Conservation (phyloP, 176 grass and related monocot genomes). For the sorghum (Sorghum bicolor) region DNA sequence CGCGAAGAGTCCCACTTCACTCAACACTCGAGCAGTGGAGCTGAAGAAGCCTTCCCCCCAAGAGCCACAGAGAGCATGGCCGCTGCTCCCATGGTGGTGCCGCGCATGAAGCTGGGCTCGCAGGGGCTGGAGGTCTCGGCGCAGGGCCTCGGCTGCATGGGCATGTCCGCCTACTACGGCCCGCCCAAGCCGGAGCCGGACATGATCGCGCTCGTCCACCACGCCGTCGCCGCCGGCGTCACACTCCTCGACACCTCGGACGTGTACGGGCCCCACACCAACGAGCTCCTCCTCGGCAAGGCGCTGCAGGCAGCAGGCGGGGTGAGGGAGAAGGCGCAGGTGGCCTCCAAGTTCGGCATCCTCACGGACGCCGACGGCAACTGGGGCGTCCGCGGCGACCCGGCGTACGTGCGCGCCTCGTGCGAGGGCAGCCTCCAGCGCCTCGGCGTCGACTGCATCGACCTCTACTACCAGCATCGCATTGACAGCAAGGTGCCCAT, state of each 20-base stretch:
- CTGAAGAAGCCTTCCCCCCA: neutral
- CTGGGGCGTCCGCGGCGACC: neutral
- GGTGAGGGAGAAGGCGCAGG: conserved; percentile 32
- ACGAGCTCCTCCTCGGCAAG: conserved; percentile 46
- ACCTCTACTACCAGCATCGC: neutral
- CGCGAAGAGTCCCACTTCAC: neutral
- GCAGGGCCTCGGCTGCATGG: conserved; percentile 41
- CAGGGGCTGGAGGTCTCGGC: conserved; percentile 45
- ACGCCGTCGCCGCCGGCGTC: conserved; percentile 33
- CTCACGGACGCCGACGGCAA: neutral
- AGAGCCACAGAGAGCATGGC: neutral
- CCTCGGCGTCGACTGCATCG: neutral
- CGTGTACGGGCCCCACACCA: conserved; percentile 32
- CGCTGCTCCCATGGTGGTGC: neutral
- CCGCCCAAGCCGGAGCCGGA: conserved; percentile 18
- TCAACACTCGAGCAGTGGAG: neutral
- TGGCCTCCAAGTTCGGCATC: conserved; percentile 50
- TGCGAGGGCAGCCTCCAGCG: neutral
- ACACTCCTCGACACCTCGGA: conserved; percentile 59
- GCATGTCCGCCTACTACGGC: conserved; percentile 34
- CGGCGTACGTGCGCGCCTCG: neutral
- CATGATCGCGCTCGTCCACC: conserved; percentile 38
- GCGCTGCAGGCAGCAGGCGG: conserved; percentile 21
- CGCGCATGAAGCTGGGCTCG: conserved; percentile 24
- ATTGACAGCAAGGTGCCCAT: neutral